phyloP scores from a whole-genome alignment of 1,284 basidiomycete genomes.

The Heterobasidion annosum region DNA sequence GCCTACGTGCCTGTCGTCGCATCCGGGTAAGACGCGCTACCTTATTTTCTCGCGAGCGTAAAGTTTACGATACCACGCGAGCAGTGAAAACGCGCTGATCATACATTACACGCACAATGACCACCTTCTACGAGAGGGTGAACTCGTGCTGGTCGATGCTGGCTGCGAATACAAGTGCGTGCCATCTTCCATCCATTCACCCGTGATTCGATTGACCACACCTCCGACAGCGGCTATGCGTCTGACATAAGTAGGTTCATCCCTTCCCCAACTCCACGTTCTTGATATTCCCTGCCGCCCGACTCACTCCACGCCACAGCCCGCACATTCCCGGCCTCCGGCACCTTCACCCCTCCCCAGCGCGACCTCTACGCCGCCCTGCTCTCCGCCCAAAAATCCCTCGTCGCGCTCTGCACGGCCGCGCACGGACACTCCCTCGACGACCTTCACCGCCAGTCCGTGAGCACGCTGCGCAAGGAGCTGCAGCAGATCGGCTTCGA shows the following conservation, averaged over 20 bases:
- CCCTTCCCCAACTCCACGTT: not conserved
- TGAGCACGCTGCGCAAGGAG: slow-evolving; percentile 63
- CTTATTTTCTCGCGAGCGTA: too few relatives aligned
- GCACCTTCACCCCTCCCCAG: slow-evolving; percentile 76
- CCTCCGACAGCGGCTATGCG: slow-evolving; percentile 71
- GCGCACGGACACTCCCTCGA: slow-evolving; percentile 50
- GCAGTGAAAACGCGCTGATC: slow-evolving; percentile 74
- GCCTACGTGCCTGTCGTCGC: slow-evolving; percentile 96
- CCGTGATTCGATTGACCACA: slow-evolving; percentile 12
- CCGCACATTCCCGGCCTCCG: slow-evolving; percentile 84
- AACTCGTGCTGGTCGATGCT: slow-evolving; percentile 84
- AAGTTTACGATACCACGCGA: not conserved
- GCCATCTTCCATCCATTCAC: slow-evolving; percentile 1
- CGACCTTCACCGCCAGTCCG: slow-evolving; percentile 75
- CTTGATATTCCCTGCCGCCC: slow-evolving; percentile 7
- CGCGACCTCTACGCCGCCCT: slow-evolving; percentile 83
- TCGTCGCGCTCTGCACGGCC: slow-evolving; percentile 57
- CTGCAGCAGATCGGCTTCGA: slow-evolving; percentile 80
- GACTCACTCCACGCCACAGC: slow-evolving; percentile 31
- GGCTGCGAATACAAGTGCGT: slow-evolving; percentile 82
- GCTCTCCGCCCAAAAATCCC: slow-evolving; percentile 66
- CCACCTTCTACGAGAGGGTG: slow-evolving; percentile 61
- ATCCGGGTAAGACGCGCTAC: slow-evolving; percentile 57
- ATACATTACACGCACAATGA: slow-evolving; percentile 93
- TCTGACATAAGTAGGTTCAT: slow-evolving; percentile 79